Base-by-base conservation (phyloP, 2,329 filamentous ascomycete species). In the Coniochaeta sp. region DNA sequence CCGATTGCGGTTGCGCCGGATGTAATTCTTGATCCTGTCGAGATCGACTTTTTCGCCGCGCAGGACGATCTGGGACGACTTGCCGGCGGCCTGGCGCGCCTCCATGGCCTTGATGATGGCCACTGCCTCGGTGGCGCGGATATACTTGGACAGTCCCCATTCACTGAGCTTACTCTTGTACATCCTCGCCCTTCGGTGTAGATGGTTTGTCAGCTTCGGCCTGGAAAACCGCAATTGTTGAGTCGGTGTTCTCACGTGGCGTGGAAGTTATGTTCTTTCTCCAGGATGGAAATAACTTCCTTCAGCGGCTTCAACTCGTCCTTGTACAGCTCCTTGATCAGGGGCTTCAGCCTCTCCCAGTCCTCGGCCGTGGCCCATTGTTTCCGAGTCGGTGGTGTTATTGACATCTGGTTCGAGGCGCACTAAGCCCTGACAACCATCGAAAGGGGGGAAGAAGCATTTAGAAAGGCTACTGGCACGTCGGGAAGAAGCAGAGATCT, bases 271-370 rank as follows among this genome's bases (percentile, higher is more conserved):
- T 53, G 52, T 32, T 53, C 16, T 12, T 22, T 51, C 27, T 53
- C 52, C 52, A 53, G 48, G 49, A 51, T 53, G 20, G 40, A 30
- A 27, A 53, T 51, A 40, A 53, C 48, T 16, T 53, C 48, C 42
- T 53, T 53, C 26, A 53, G 26, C 8, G 52, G 35, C 31, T 40
- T 30, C 22, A 42, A 20, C 13, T 53, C 52, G 10, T 53, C 52
- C 27, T 50, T 53, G 40, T 53, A 53, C 18, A 53, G 48, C 48
- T 51, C 30, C 31, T 42, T 53, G 38, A 53, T 48, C 8, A 38
- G 46, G 6, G 48, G 35, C 49, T 38, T 51, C 12, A 33, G 48
- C 20, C 20, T 42, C 9, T 48, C 31, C 52, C 52, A 53, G 30
- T 53, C 52, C 8, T 32, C 31, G 14, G 48, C 18, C 14, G 27